Evolutionary conservation across 306 rosid genomes (phyloP).

Genomic region (Dalbergia cultrata): DNA sequence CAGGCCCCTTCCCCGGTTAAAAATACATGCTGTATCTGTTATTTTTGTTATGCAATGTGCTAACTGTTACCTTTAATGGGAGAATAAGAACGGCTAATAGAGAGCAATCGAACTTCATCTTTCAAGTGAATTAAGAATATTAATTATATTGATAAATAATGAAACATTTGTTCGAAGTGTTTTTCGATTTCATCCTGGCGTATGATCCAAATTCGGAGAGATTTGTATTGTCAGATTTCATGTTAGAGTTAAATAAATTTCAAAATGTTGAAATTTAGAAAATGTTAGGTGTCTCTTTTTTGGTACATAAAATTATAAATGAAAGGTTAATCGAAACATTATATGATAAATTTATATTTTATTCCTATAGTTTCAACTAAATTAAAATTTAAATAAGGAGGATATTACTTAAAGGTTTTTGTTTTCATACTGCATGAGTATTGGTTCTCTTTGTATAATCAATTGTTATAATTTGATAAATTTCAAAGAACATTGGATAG

Average conservation of each 20-base stretch:
- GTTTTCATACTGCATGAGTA: no score
- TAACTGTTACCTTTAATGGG: slow-evolving; percentile 17
- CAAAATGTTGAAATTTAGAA: neutral
- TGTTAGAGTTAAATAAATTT: neutral
- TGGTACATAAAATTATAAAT: neutral
- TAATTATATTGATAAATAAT: slow-evolving; percentile 20
- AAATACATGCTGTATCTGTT: slow-evolving; percentile 31
- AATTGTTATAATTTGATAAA: no score
- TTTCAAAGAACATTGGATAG: no score
- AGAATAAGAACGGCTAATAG: slow-evolving; percentile 10
- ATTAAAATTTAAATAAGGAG: no score
- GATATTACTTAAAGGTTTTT: no score
- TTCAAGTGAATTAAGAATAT: slow-evolving; percentile 17
- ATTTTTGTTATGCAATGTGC: slow-evolving; percentile 36
- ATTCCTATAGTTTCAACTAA: no score
- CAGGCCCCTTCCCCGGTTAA: slow-evolving; percentile 6
- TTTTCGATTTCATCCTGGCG: neutral
- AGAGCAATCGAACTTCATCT: slow-evolving; percentile 17
- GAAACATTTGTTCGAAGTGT: slow-evolving; percentile 1
- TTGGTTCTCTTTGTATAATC: no score
- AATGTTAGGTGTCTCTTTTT: no score
- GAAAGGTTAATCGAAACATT: neutral
- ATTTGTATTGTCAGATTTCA: neutral
- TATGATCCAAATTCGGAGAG: neutral
- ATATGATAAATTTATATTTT: no score